A percentile compares a stretch with the other conserved stretches of the same genome.
These are phyloP conservation scores for Caryocar brasiliense DNA, from an alignment of 441 rosid species.

Conservation along the genomic window DNA sequence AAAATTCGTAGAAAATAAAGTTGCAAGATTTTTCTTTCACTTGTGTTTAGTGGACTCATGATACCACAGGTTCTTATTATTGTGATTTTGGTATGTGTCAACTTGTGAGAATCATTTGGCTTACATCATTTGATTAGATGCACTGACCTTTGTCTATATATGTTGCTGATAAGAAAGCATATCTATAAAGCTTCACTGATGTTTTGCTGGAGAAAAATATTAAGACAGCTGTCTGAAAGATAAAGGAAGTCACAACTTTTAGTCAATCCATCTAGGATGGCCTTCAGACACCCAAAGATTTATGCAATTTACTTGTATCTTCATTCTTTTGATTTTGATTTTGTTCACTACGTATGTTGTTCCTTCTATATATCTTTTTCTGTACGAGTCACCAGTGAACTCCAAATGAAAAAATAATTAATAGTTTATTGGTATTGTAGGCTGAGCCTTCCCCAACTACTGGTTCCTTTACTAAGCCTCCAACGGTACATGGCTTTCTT, in stretches of 20 bases:
- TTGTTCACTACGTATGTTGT: constrained; percentile 3
- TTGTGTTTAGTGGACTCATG: constrained; percentile 1
- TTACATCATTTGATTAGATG: constrained; percentile 10
- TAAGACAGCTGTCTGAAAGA: constrained; percentile 2
- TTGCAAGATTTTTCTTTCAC: constrained; percentile 6
- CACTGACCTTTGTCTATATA: constrained; percentile 1
- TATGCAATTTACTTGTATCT: constrained; percentile 5
- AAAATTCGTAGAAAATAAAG: not conserved
- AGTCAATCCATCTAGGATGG: constrained; percentile 1
- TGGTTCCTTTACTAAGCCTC: constrained; percentile 70
- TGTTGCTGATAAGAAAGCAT: constrained; percentile 9
- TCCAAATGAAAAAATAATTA: not conserved
- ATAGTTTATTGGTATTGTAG: constrained; percentile 33
- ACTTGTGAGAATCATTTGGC: constrained; percentile 8
- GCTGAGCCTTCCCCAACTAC: constrained; percentile 91
- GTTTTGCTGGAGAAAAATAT: constrained; percentile 1
- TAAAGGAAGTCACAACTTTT: constrained; percentile 1
- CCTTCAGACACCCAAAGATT: not conserved
- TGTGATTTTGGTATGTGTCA: not conserved
- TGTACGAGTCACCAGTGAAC: not conserved
- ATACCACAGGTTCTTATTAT: constrained; percentile 5
- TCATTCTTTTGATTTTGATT: constrained; percentile 1
- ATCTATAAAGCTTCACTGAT: constrained; percentile 6
- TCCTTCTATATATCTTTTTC: not conserved
- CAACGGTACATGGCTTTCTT: constrained; percentile 28